A percentile compares a stretch with the other conserved stretches of the same genome.
Evolutionary conservation across 169 alveolate genomes (phyloP).

Genomic region (Eimeria praecox): DNA sequence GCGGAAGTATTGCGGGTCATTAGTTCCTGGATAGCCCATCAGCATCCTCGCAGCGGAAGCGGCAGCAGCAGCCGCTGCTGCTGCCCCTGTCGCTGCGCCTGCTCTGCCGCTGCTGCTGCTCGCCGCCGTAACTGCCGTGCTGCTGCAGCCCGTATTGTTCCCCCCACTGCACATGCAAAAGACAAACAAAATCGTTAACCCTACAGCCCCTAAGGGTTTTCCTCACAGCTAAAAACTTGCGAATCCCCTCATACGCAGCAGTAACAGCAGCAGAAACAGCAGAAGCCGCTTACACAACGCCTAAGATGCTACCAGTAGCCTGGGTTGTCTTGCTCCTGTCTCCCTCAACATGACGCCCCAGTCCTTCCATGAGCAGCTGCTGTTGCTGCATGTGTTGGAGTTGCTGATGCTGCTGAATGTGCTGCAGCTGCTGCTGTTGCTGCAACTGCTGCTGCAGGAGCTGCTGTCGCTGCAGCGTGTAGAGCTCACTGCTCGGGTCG

Average conservation of each 20-base stretch:
- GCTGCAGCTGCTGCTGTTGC: slow-evolving; percentile 62
- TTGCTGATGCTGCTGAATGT: slow-evolving; percentile 53
- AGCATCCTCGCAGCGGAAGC: slow-evolving; percentile 42
- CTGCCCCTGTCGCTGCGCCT: slow-evolving; percentile 37
- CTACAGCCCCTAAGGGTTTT: not conserved
- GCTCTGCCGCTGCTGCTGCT: slow-evolving; percentile 74
- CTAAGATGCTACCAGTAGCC: not conserved
- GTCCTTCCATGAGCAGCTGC: slow-evolving; percentile 62
- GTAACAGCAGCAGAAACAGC: slow-evolving; percentile 8
- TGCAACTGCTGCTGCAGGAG: slow-evolving; percentile 67
- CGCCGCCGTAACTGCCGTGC: slow-evolving; percentile 70
- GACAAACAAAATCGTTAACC: not conserved
- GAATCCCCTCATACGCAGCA: not conserved
- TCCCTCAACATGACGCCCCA: slow-evolving; percentile 41
- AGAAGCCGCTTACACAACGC: slow-evolving; percentile 25
- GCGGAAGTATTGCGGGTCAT: slow-evolving; percentile 58
- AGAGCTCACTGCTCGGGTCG: slow-evolving; percentile 56
- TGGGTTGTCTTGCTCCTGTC: slow-evolving; percentile 29
- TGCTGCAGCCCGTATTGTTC: slow-evolving; percentile 64
- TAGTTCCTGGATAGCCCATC: slow-evolving; percentile 61
- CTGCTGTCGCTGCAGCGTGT: slow-evolving; percentile 52
- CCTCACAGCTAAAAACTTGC: not conserved
- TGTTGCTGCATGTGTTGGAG: slow-evolving; percentile 54
- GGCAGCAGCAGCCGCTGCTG: slow-evolving; percentile 72
- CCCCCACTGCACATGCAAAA: slow-evolving; percentile 30